These are phyloP conservation scores for Wickerhamiella australiensis DNA, from an alignment of 805 yeast species.

Conservation along the genomic window DNA sequence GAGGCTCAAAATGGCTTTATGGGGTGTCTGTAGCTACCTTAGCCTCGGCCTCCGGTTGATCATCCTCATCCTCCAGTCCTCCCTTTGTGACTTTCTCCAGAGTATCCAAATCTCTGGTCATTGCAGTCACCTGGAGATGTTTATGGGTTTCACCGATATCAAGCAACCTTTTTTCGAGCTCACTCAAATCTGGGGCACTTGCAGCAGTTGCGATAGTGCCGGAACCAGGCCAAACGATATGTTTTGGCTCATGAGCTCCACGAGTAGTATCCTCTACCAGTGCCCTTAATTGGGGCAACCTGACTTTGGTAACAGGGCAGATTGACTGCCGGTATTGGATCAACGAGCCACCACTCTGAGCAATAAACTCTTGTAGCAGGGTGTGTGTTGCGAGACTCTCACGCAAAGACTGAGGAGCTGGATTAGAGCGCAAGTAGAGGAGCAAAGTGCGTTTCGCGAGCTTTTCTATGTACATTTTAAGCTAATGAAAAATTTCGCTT, in stretches of 20 bases:
- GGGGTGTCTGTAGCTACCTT: too few relatives aligned
- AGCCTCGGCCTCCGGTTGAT: neutral
- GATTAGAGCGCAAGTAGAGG: constrained; percentile 18
- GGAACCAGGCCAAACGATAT: constrained; percentile 1
- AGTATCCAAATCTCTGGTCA: constrained; percentile 16
- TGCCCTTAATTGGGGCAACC: constrained; percentile 21
- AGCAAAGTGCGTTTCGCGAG: constrained; percentile 18
- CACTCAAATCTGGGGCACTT: neutral
- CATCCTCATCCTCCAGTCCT: neutral
- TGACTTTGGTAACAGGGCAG: constrained; percentile 27
- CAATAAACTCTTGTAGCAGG: constrained; percentile 14
- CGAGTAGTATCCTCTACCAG: constrained; percentile 23
- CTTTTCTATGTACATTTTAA: constrained; percentile 10
- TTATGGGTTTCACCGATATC: neutral
- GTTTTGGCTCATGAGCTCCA: neutral
- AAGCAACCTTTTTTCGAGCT: constrained; percentile 10
- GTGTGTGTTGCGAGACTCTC: constrained; percentile 17
- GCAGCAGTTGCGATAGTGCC: neutral
- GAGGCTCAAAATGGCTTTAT: too few relatives aligned
- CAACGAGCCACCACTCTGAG: constrained; percentile 19
- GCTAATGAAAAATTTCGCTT: neutral
- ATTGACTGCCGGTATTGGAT: constrained; percentile 24
- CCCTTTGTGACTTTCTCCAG: neutral
- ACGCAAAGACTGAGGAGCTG: constrained; percentile 19
- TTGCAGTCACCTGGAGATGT: constrained; percentile 9